phyloP scores from a whole-genome alignment of 257 asterid genomes.

The Solanum tarijense region DNA sequence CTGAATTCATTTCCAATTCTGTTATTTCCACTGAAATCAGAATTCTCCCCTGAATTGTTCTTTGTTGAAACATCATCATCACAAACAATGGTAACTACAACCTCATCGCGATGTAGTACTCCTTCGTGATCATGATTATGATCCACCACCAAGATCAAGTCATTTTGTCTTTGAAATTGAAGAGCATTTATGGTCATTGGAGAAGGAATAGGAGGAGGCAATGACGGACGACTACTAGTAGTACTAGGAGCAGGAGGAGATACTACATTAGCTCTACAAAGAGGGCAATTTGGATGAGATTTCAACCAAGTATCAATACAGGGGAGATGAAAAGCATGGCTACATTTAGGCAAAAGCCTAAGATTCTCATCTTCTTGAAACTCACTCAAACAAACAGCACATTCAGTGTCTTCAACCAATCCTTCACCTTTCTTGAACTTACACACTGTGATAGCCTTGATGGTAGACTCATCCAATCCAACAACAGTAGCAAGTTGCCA shows the following conservation, averaged over 20 bases:
- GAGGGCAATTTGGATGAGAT: constrained; percentile 65
- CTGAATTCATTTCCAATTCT: neutral
- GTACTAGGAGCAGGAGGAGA: constrained; percentile 8
- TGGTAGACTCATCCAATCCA: constrained; percentile 58
- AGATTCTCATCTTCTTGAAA: constrained; percentile 54
- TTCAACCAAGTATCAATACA: constrained; percentile 80
- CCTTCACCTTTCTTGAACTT: constrained; percentile 38
- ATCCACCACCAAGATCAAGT: constrained; percentile 35
- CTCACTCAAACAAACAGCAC: constrained; percentile 68
- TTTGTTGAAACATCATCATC: neutral
- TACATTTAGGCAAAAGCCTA: constrained; percentile 75
- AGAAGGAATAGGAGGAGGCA: constrained; percentile 2
- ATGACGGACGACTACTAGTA: constrained; percentile 6
- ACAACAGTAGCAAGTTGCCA: constrained; percentile 16
- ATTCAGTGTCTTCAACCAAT: constrained; percentile 52
- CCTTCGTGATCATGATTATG: constrained; percentile 21
- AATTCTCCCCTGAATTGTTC: neutral
- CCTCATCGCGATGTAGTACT: neutral
- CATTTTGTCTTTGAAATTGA: constrained; percentile 20
- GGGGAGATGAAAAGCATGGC: constrained; percentile 78
- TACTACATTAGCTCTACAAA: constrained; percentile 45
- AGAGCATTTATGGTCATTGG: constrained; percentile 3
- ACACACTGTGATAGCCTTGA: constrained; percentile 46
- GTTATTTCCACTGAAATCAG: neutral
- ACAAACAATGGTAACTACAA: constrained; percentile 8